A percentile compares a stretch with the other conserved stretches of the same genome.
Conservation (phyloP, 2,329 filamentous ascomycete genomes). For the Trichophaea hybrida region DNA sequence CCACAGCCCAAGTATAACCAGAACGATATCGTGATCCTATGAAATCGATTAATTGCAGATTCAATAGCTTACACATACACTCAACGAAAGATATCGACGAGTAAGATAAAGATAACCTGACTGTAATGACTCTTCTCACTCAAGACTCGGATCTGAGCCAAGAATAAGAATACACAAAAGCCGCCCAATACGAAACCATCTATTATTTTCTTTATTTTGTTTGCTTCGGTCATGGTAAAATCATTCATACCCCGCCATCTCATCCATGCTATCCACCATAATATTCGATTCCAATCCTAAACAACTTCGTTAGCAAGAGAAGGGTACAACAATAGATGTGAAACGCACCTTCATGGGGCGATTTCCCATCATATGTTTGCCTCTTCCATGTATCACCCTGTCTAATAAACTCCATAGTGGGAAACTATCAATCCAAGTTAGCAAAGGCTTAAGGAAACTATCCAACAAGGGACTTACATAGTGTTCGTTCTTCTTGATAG, state of each 20-base stretch:
- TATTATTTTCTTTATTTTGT: no score
- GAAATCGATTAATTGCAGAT: no score
- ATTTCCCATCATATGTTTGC: constrained; percentile 45
- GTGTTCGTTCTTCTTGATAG: constrained; percentile 99
- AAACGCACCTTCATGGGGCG: constrained; percentile 29
- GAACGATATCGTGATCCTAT: no score
- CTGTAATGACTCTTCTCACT: no score
- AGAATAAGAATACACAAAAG: no score
- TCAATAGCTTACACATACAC: no score
- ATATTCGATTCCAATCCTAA: constrained; percentile 21
- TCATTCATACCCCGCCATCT: neutral
- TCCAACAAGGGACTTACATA: constrained; percentile 41
- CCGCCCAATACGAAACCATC: no score
- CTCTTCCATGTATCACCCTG: constrained; percentile 47
- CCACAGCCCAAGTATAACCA: no score
- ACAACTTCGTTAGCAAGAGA: neutral
- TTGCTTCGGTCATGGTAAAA: neutral
- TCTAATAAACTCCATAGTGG: constrained; percentile 56
- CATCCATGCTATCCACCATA: constrained; percentile 18
- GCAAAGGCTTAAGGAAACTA: neutral
- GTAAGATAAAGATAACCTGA: no score
- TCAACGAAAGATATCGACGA: no score
- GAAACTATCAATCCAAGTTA: constrained; percentile 35
- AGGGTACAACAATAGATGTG: neutral
- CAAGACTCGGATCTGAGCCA: no score